Evolutionary conservation across 176 grass and related monocot genomes (phyloP), one percentile per base, ranked within the genome.

Genomic region (Paspalum notatum): DNA sequence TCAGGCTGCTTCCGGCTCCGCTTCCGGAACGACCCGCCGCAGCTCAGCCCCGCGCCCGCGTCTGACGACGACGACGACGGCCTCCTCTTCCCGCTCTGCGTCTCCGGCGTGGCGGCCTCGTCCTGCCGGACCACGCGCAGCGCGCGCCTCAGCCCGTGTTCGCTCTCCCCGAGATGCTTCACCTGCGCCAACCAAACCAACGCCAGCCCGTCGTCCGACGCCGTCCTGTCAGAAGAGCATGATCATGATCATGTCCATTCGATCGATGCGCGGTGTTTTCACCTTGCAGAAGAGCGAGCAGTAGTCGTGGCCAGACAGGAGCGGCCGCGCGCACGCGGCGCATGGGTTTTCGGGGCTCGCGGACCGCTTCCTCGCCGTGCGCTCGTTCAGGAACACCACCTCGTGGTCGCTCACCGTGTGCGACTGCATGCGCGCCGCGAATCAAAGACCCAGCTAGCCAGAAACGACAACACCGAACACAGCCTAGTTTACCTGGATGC

Each of bases 351-450:
- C 77, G 5, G 64, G 40, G 74, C 41, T 51, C 4, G 63, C 64
- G 25, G 82, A 65, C 16, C 82, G 71, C 77, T 85, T 89, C 82
- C 87, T 76, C 55, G 72, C 82, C 65, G 72, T 89, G 25, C 82
- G 87, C 72, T 89, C 87, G 63, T 85, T 89, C 55, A 89, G 77
- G 82, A 89, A 89, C 77, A 89, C 87, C 64, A 85, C 87, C 78
- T 85, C 77, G 65, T 89, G 87, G 41, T 89, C 87, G 48, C 82
- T 89, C 64, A 89, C 48, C 53, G 72, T 77, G 65, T 89, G 82
- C 25, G 87, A 82, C 82, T 89, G 72, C 82, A 78, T 15, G 55
- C 53, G 18, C 8, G 53, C 8, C 2, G 43, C 7, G 57, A 26
- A 22, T 41, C 22, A 44, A 45, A 4, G 32, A 32, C 32, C 32